Percentiles rank a stretch among this genome's conserved stretches.
phyloP scores from a whole-genome alignment of 306 rosid genomes.

The Hippophae rhamnoides region DNA sequence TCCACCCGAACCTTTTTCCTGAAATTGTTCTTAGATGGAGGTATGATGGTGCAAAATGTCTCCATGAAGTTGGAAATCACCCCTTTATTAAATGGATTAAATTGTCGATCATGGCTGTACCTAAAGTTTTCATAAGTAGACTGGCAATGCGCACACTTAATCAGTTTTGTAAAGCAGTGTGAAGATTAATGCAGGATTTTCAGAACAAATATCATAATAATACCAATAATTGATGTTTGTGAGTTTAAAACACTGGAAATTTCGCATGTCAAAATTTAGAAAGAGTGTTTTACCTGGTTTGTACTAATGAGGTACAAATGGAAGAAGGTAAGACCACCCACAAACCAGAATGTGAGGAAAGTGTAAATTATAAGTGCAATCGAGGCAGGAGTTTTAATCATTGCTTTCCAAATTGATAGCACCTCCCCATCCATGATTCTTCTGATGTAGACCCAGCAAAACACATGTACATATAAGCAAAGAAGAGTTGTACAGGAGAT shows the following conservation, averaged over 20 bases:
- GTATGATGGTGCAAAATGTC: slow-evolving; percentile 45
- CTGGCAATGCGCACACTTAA: slow-evolving; percentile 25
- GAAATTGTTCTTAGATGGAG: slow-evolving; percentile 54
- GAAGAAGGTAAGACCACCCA: slow-evolving; percentile 57
- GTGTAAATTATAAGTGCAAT: slow-evolving; percentile 44
- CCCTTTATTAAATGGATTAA: slow-evolving; percentile 51
- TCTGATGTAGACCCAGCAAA: slow-evolving; percentile 65
- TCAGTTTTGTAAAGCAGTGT: background rate
- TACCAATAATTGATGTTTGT: background rate
- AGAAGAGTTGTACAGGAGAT: slow-evolving; percentile 51
- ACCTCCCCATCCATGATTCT: slow-evolving; percentile 43
- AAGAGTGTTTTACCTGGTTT: slow-evolving; percentile 45
- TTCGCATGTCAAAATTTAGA: background rate
- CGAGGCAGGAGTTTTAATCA: slow-evolving; percentile 65
- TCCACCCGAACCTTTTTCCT: slow-evolving; percentile 47
- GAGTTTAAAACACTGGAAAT: background rate
- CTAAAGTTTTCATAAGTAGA: slow-evolving; percentile 71
- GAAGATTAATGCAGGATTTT: background rate
- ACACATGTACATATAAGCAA: slow-evolving; percentile 55
- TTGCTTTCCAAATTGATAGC: slow-evolving; percentile 52
- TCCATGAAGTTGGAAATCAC: slow-evolving; percentile 39
- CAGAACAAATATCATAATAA: no score
- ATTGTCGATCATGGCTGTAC: slow-evolving; percentile 47
- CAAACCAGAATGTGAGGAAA: slow-evolving; percentile 57
- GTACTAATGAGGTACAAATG: slow-evolving; percentile 69